Percentiles rank a stretch among this genome's conserved stretches.
Conservation (phyloP, 345 rosid genomes). For the Eucalyptus regnans region DNA sequence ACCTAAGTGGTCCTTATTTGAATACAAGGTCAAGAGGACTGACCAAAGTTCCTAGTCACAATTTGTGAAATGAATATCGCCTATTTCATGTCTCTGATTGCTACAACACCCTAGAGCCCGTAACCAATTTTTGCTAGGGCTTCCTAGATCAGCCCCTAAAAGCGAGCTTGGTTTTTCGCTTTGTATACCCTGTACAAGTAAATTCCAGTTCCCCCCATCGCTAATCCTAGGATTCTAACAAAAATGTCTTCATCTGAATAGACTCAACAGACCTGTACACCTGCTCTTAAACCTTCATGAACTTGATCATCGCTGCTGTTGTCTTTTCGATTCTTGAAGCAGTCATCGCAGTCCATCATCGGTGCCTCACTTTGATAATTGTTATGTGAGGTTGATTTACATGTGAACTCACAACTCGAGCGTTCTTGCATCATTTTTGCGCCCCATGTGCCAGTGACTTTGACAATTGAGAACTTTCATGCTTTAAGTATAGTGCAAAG, state of each 20-base stretch:
- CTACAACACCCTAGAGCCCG: background rate
- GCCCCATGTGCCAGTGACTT: constrained; percentile 6
- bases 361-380: background rate
- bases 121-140: background rate
- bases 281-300: background rate
- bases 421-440: background rate
- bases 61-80: background rate
- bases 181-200: background rate
- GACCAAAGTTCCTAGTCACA: background rate
- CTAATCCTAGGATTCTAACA: background rate
- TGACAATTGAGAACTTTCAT: constrained; percentile 1
- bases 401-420: background rate
- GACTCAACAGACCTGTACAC: background rate
- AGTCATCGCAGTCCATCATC: background rate
- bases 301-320: background rate
- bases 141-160: background rate
- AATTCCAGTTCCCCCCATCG: background rate
- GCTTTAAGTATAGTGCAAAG: constrained; percentile 24
- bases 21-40: background rate
- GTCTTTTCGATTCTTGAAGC: background rate
- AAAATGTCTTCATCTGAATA: background rate
- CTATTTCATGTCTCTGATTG: background rate
- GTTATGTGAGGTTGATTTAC: background rate
- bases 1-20: background rate
- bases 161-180: background rate